Evolutionary conservation across 345 rosid genomes (phyloP).

Genomic region (Garcia nutans): DNA sequence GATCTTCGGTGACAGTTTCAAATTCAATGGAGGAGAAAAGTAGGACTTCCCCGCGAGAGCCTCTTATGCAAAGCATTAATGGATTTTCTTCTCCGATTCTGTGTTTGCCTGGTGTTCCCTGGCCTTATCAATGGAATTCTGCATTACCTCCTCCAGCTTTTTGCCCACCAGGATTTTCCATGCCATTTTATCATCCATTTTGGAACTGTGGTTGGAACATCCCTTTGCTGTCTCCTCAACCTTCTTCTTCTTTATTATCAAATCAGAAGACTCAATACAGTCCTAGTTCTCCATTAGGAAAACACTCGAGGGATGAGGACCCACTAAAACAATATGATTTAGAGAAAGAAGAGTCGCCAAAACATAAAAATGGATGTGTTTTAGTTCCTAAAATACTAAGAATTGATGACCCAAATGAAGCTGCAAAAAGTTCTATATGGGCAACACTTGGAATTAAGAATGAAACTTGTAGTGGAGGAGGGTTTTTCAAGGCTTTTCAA

Average conservation of each 20-base stretch:
- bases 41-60: slow-evolving; percentile 32
- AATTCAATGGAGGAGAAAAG: slow-evolving; percentile 37
- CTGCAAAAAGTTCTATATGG: slow-evolving; percentile 36
- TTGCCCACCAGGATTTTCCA: slow-evolving; percentile 28
- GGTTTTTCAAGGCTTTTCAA: slow-evolving; percentile 60
- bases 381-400: slow-evolving; percentile 25
- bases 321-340: slow-evolving; percentile 21
- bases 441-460: slow-evolving; percentile 39
- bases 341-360: slow-evolving; percentile 11
- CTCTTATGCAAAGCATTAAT: slow-evolving; percentile 35
- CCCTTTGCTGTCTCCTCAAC: slow-evolving; percentile 16
- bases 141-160: slow-evolving; percentile 41
- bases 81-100: slow-evolving; percentile 34
- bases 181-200: slow-evolving; percentile 24
- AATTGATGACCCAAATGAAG: slow-evolving; percentile 28
- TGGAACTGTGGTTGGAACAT: slow-evolving; percentile 52
- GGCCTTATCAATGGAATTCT: slow-evolving; percentile 79
- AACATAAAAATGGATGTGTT: slow-evolving; percentile 13
- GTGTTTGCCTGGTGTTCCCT: slow-evolving; percentile 41
- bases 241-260: slow-evolving; percentile 19
- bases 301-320: slow-evolving; percentile 32
- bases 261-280: slow-evolving; percentile 10
- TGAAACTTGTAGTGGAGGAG: slow-evolving; percentile 44
- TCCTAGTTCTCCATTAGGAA: slow-evolving; percentile 21
- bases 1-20: slow-evolving; percentile 51